Conservation (phyloP, 1,139 yeast genomes). For the Hyphopichia khmerensis region DNA sequence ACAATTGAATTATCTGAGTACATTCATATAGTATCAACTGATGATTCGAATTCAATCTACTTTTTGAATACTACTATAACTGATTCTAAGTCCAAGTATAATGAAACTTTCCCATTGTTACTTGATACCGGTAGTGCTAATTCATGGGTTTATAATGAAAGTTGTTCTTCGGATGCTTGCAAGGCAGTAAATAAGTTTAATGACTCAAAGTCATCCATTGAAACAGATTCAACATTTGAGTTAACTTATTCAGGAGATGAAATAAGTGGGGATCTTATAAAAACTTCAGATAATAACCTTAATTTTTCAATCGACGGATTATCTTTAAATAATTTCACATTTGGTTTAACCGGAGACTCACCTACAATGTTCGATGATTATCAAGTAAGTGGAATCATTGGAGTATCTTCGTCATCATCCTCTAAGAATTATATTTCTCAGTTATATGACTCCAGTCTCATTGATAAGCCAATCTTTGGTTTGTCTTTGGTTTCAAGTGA, state of each 20-base stretch:
- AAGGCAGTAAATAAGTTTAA: slow-evolving; percentile 19
- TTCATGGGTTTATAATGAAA: slow-evolving; percentile 59
- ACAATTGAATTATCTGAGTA: slow-evolving; percentile 17
- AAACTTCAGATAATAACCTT: slow-evolving; percentile 11
- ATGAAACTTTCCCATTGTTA: slow-evolving; percentile 46
- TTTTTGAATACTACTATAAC: slow-evolving; percentile 19
- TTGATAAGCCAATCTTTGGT: slow-evolving; percentile 22
- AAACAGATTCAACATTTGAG: slow-evolving; percentile 27
- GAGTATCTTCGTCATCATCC: slow-evolving; percentile 43
- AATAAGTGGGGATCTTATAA: slow-evolving; percentile 48
- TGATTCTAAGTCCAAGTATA: slow-evolving; percentile 25
- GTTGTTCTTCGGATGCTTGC: slow-evolving; percentile 51
- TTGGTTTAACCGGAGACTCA: slow-evolving; percentile 55
- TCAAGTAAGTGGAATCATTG: slow-evolving; percentile 61
- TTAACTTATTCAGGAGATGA: slow-evolving; percentile 56
- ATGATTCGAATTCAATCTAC: slow-evolving; percentile 25
- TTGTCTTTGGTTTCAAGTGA: slow-evolving; percentile 18
- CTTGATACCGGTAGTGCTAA: slow-evolving; percentile 68
- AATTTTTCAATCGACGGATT: slow-evolving; percentile 28
- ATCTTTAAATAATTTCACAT: slow-evolving; percentile 38
- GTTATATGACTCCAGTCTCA: slow-evolving; percentile 13
- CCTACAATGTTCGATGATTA: slow-evolving; percentile 55
- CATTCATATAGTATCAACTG: slow-evolving; percentile 26
- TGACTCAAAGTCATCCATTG: slow-evolving; percentile 11
- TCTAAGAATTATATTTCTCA: slow-evolving; percentile 21